phyloP scores from a whole-genome alignment of 805 yeast genomes.

The Myxozyma geophila region DNA sequence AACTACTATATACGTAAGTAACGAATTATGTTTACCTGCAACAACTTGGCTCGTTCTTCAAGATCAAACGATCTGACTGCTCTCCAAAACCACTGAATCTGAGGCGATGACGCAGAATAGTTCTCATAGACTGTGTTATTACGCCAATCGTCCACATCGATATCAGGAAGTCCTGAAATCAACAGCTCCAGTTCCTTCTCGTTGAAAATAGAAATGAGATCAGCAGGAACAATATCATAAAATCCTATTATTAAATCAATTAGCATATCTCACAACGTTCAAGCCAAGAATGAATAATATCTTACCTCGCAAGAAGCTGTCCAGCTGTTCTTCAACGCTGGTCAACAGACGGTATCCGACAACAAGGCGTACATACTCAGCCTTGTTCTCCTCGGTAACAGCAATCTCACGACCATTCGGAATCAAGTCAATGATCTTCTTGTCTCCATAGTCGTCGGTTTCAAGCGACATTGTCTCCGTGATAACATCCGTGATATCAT shows the following conservation, averaged over 20 bases:
- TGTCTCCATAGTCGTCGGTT: conserved; percentile 91
- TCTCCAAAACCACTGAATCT: conserved; percentile 97
- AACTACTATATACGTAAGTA: background rate
- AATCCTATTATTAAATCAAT: conserved; percentile 61
- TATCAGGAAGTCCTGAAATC: conserved; percentile 93
- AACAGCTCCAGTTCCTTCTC: conserved; percentile 93
- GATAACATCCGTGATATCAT: conserved; percentile 93
- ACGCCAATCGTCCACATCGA: conserved; percentile 95
- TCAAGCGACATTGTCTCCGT: conserved; percentile 94
- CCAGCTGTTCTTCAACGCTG: conserved; percentile 86
- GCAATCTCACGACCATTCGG: conserved; percentile 81
- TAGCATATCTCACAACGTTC: background rate
- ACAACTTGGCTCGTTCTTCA: conserved; percentile 90
- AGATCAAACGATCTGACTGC: conserved; percentile 92
- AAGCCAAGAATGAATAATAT: background rate
- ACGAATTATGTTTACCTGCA: conserved; percentile 53
- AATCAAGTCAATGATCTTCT: conserved; percentile 76
- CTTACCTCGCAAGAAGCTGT: conserved; percentile 60
- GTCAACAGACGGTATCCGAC: conserved; percentile 85
- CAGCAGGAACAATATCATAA: conserved; percentile 85
- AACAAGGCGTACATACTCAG: conserved; percentile 81
- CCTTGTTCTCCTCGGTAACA: conserved; percentile 89
- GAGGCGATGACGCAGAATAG: conserved; percentile 80
- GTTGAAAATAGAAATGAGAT: conserved; percentile 82
- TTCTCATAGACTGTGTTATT: conserved; percentile 77